phyloP scores from a whole-genome alignment of 2,329 filamentous ascomycete genomes.

The Claviceps paspali region DNA sequence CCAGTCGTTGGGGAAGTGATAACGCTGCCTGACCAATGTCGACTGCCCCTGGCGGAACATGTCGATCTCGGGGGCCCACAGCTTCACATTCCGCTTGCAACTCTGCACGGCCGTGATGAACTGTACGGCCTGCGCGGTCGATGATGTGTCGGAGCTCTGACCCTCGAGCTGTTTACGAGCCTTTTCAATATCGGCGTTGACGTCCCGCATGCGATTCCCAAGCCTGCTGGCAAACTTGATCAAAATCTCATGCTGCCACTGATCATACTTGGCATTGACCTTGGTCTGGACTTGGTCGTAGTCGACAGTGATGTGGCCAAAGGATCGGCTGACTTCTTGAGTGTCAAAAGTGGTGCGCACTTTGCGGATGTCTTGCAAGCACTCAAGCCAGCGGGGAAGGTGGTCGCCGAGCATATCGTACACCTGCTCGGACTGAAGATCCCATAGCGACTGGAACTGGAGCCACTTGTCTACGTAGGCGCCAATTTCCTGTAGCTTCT shows the following conservation, averaged over 20 bases:
- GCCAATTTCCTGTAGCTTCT: conserved; percentile 64
- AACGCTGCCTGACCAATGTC: conserved; percentile 77
- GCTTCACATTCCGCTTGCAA: conserved; percentile 83
- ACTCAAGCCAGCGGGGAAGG: conserved; percentile 80
- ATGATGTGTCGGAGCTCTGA: conserved; percentile 83
- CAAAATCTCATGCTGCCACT: conserved; percentile 97
- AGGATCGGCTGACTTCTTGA: conserved; percentile 80
- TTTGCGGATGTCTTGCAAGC: conserved; percentile 94
- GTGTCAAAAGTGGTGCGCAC: conserved; percentile 94
- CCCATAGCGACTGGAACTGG: conserved; percentile 97
- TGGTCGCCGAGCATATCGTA: conserved; percentile 87
- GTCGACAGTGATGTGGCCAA: conserved; percentile 89
- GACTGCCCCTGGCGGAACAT: conserved; percentile 93
- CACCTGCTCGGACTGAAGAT: conserved; percentile 88
- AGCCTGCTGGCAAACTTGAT: conserved; percentile 84
- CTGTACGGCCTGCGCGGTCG: conserved; percentile 89
- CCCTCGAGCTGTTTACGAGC: conserved; percentile 80
- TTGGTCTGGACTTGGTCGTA: conserved; percentile 98
- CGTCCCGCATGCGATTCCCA: conserved; percentile 78
- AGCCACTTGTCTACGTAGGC: conserved; percentile 95
- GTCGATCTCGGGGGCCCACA: conserved; percentile 92
- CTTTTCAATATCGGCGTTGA: conserved; percentile 82
- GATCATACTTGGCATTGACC: conserved; percentile 97
- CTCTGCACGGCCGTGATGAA: conserved; percentile 98
- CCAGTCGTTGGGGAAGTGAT: conserved; percentile 90